phyloP scores from a whole-genome alignment of 2,329 filamentous ascomycete genomes.

The Colletotrichum nymphaeae region DNA sequence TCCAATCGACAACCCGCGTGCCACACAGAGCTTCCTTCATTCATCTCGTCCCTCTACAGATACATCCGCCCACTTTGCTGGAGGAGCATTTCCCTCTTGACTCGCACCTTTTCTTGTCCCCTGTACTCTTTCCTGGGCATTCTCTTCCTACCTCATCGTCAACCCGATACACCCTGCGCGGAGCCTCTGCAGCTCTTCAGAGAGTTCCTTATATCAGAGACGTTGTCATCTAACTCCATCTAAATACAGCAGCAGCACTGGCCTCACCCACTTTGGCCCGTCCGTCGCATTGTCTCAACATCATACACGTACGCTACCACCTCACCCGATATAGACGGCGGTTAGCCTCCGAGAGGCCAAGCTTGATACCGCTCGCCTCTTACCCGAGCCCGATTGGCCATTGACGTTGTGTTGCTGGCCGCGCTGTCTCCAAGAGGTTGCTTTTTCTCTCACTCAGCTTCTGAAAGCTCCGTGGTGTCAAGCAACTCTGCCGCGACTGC shows the following conservation, averaged over 20 bases:
- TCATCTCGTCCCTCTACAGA: neutral
- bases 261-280: neutral
- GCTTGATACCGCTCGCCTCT: neutral
- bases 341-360: slow-evolving; percentile 10
- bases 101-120: neutral
- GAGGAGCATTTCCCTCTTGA: neutral
- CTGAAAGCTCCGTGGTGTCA: neutral
- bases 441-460: slow-evolving; percentile 11
- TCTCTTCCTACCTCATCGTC: no score
- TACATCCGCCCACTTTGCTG: neutral
- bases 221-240: neutral
- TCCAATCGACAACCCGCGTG: slow-evolving; percentile 16
- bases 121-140: neutral
- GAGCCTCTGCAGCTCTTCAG: neutral
- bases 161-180: neutral
- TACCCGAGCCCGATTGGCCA: neutral
- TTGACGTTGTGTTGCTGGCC: slow-evolving; percentile 5
- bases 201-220: neutral
- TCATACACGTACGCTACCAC: slow-evolving; percentile 8
- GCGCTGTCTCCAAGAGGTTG: neutral
- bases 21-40: slow-evolving; percentile 4
- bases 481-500: neutral
- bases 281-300: slow-evolving; percentile 5
- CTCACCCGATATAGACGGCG: slow-evolving; percentile 5
- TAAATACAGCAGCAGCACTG: neutral